These are phyloP conservation scores for Fraxinus platypoda DNA, from an alignment of 305 asterid species.

Conservation along the genomic window DNA sequence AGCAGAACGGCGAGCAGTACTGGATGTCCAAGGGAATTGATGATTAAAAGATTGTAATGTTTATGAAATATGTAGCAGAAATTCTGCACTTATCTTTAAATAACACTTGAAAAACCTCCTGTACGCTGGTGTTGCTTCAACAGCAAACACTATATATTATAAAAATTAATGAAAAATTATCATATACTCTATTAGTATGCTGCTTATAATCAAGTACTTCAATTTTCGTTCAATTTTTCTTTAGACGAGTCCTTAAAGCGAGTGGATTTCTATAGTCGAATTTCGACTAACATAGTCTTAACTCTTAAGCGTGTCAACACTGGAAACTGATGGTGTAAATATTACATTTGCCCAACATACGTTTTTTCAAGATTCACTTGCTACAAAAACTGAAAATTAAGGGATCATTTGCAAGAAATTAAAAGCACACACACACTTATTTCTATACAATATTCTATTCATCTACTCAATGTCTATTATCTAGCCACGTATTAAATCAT, in stretches of 20 bases:
- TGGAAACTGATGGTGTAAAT: neutral
- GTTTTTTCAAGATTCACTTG: too few species aligned
- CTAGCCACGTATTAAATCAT: neutral
- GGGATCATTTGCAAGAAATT: neutral
- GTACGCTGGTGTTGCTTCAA: neutral
- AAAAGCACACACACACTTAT: neutral
- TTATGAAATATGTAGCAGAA: neutral
- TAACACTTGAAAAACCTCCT: neutral
- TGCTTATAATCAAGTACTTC: neutral
- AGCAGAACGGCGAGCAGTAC: neutral
- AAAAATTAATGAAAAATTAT: neutral
- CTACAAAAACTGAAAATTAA: too few species aligned
- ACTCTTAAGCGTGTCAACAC: neutral
- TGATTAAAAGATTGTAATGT: neutral
- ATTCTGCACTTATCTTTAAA: neutral
- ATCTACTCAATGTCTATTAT: too few species aligned
- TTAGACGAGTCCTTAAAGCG: neutral
- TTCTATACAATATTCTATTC: too few species aligned
- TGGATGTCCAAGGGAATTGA: neutral
- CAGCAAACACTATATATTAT: neutral
- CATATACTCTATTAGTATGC: neutral
- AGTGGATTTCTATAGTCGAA: neutral
- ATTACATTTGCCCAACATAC: neutral
- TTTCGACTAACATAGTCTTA: neutral
- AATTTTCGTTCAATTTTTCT: neutral